Evolutionary conservation across 768 basidiomycete species (phyloP), one percentile per base, ranked within the genome.

Genomic region (Crucibulum laeve): DNA sequence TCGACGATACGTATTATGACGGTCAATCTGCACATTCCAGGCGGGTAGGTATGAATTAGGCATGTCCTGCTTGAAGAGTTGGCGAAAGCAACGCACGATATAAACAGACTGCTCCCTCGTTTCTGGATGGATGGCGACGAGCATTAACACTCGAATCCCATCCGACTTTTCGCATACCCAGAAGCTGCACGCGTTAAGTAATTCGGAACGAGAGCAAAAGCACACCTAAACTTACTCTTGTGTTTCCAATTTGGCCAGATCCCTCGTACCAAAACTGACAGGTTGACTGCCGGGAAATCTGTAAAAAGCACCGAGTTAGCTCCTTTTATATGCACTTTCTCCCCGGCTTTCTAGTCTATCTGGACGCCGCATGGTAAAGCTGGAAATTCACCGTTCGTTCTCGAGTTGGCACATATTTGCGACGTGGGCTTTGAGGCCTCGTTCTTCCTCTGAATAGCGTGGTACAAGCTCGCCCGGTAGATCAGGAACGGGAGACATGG

Each of bases 141-240:
- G 68, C 40, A 98, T 78, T 22, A 99, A 71, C 30, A 98, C 89
- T 25, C 96, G 82, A 40, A 99, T 61, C 10, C 96, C 96, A 58
- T 98, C 96, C 10, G 91, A 95, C 70, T 98, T 98, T 70, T 99
- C 96, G 67, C 93, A 96, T 33, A 99, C 96, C 95, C 95, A 99
- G 64, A 88, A 99, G 59, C 94, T 97, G 58, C 25, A 38, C 26
- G 5, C 33, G 18, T 33, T 34, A 43, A 8, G 42, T 21, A 3
- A 39, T 19, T 22, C 17, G 4, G 23, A 18, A 37, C 15, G 42
- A 47, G 45, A 47, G 25, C 48, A 34, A 28, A 22, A 11, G 25
- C 36, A 24, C 15, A 14, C n/a, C 11, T 38, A 30, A 22, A 69
- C 79, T 49, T 62, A 94, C 93, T 98, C 91, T 69, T 86, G 79